Evolutionary conservation across 1,284 basidiomycete species (phyloP).

Genomic region (Rhodotorula sp.): DNA sequence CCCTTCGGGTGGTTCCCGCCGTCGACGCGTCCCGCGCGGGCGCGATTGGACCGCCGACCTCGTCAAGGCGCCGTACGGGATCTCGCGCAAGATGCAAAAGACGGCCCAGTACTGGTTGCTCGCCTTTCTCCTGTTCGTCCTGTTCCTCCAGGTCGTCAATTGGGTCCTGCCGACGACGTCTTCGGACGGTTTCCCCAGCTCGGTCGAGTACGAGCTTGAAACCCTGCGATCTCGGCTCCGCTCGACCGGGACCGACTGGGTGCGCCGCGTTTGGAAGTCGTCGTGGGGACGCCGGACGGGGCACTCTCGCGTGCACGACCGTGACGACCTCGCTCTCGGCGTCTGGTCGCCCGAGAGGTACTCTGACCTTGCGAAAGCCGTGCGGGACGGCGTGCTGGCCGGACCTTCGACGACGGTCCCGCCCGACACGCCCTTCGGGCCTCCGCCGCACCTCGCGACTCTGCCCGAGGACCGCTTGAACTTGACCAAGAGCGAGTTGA

Average conservation of each 20-base stretch:
- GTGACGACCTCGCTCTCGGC: not conserved
- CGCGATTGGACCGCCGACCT: not conserved
- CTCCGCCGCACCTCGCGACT: not conserved
- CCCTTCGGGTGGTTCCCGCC: not conserved
- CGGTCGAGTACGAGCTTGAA: not conserved
- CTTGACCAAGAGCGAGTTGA: constrained; percentile 1
- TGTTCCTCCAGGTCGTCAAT: not conserved
- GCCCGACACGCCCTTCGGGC: not conserved
- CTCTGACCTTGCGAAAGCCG: not conserved
- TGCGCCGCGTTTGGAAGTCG: not conserved
- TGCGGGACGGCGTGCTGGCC: not conserved
- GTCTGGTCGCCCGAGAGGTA: not conserved
- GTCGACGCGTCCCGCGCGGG: not conserved
- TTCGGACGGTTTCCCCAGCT: not conserved
- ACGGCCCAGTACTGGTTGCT: constrained; percentile 8
- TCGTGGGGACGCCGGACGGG: not conserved
- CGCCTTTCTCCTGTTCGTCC: constrained; percentile 12
- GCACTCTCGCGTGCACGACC: not conserved
- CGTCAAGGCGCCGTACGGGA: not conserved
- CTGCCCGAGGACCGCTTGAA: not conserved
- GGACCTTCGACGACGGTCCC: not conserved
- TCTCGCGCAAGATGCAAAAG: constrained; percentile 13
- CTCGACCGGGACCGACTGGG: not conserved
- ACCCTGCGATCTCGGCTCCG: not conserved
- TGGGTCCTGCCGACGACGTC: not conserved